Conservation (phyloP, 768 basidiomycete species). For the Calvatia gigantea region DNA sequence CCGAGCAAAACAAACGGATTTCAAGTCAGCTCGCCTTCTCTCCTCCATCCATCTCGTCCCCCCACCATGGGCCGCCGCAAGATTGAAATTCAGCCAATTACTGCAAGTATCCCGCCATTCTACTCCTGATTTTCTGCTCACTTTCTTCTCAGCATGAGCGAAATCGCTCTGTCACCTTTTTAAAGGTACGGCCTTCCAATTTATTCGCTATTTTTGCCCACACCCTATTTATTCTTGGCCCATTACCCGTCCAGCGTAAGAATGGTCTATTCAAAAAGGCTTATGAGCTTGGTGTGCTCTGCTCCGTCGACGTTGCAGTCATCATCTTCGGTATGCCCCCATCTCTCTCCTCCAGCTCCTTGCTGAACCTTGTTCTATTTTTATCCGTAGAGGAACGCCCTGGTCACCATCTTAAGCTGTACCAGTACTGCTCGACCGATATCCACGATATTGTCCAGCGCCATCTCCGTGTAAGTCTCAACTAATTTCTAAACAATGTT, state of each 20-base stretch:
- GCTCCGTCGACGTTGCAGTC: conserved; percentile 85
- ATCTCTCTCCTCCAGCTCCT: conserved; percentile 3
- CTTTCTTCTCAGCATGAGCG: conserved; percentile 75
- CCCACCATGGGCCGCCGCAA: conserved; percentile 63
- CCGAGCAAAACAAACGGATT: conserved; percentile 15
- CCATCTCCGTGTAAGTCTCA: conserved; percentile 44
- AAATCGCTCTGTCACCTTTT: conserved; percentile 87
- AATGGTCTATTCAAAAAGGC: conserved; percentile 91
- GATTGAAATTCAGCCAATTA: conserved; percentile 80
- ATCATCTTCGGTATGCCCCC: conserved; percentile 63
- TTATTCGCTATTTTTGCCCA: conserved; percentile 63
- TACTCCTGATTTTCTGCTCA: conserved; percentile 14
- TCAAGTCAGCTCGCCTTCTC: conserved; percentile 13
- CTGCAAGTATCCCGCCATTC: conserved; percentile 40
- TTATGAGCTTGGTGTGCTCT: conserved; percentile 86
- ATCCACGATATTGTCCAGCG: conserved; percentile 68
- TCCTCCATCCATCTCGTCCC: conserved; percentile 23
- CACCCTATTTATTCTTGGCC: conserved; percentile 38
- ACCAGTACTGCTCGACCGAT: conserved; percentile 76
- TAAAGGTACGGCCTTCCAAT: conserved; percentile 61
- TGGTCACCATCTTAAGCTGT: conserved; percentile 77
- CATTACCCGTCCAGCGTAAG: conserved; percentile 57
- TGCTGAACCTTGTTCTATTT: conserved; percentile 37
- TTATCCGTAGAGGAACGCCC: conserved; percentile 65
- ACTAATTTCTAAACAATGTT: conserved; percentile 2